Evolutionary conservation across 2,329 filamentous ascomycete genomes (phyloP), one percentile per base, ranked within the genome.

Genomic region (Fusarium oxysporum): DNA sequence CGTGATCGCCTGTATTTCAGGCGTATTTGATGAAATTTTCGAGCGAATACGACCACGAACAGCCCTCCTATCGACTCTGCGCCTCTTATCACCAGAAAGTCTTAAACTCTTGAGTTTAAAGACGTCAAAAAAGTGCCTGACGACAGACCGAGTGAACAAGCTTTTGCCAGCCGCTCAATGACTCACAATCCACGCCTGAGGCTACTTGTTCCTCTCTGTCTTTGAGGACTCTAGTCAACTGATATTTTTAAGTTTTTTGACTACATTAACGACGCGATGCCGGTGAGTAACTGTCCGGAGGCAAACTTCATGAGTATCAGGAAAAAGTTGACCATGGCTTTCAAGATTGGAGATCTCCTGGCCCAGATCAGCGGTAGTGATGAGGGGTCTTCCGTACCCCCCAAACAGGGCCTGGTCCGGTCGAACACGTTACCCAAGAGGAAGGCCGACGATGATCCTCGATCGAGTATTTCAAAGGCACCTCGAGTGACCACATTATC

Each of bases 321-420:
- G 59, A 56, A 75, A 73, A 73, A 62, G 53, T 66, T 78, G 56
- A 78, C 68, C 50, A 65, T 73, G 62, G 41, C 47, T 47, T 54
- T 64, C 40, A 54, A 82, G 81, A 82, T 82, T 58, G 79, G 80
- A 71, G 81, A 82, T 66, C 76, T 82, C 55, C 74, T 82, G 38
- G 90, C 89, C 73, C 87, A 89, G 78, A 92, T 92, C 73, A 88
- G 84, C 72, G 90, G 84, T 71, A 90, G 86, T 70, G 84, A 86
- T 57, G 85, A 86, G 58, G 71, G 68, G 78, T 81, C 84, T 75
- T 76, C 85, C 19, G 75, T 78, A 48, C 76, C 77, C 55, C 65
- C 82, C 47, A 73, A 82, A 21, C 75, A 82, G 12, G 76, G 79
- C 38, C 67, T 79, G 21, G 66, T 70, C 25, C 77, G 78, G 62